Evolutionary conservation across 2,329 filamentous ascomycete genomes (phyloP).

Genomic region (Diplocarpon rosae): DNA sequence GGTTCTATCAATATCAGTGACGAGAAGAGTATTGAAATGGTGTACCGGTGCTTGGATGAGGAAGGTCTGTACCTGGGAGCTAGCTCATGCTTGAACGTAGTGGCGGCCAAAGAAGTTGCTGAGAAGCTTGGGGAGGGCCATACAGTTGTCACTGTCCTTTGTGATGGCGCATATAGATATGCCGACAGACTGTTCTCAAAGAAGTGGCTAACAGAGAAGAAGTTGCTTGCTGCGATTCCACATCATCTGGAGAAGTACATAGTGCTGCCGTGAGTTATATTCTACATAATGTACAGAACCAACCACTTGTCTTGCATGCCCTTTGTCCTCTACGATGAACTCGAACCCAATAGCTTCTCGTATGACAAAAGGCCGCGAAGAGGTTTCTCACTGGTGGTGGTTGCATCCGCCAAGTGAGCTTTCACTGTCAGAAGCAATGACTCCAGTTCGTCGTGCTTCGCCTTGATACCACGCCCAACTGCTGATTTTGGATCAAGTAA

Average conservation of each 20-base stretch:
- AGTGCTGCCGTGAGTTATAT: constrained; percentile 56
- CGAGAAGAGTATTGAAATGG: constrained; percentile 94
- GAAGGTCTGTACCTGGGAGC: constrained; percentile 93
- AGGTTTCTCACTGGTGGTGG: not conserved
- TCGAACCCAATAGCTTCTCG: constrained; percentile 5
- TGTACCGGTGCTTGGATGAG: constrained; percentile 90
- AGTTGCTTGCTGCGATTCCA: constrained; percentile 69
- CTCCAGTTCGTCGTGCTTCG: constrained; percentile 6
- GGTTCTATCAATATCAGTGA: constrained; percentile 77
- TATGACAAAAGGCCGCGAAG: constrained; percentile 2
- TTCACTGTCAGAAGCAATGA: not conserved
- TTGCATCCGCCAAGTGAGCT: not conserved
- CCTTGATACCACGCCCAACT: constrained; percentile 9
- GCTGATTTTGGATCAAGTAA: constrained; percentile 20
- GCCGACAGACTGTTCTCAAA: constrained; percentile 86
- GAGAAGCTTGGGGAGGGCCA: constrained; percentile 79
- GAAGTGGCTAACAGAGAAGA: constrained; percentile 84
- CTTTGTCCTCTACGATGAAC: not conserved
- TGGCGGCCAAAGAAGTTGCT: constrained; percentile 87
- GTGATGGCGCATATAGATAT: constrained; percentile 95
- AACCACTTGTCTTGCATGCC: not conserved
- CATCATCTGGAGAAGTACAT: constrained; percentile 86
- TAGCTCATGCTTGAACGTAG: constrained; percentile 88
- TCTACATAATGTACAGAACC: not conserved
- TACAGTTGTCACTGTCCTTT: constrained; percentile 87